Conservation (phyloP, 1,284 basidiomycete genomes). For the Ceratobasidium sp. region DNA sequence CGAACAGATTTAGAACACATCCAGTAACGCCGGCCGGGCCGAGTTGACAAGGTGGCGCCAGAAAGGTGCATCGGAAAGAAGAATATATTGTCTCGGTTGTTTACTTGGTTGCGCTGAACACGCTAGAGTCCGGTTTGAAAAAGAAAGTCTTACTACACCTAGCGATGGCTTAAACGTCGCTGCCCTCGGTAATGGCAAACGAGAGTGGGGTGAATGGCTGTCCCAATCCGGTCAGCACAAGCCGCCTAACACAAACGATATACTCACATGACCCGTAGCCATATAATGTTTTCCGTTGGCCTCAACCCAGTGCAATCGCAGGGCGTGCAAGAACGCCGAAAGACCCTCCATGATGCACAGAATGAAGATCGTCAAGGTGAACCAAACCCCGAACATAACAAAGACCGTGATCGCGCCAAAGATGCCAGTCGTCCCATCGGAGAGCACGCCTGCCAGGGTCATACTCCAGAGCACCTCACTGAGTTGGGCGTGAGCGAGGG, state of each 20-base stretch:
- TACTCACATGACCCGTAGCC: slow-evolving; percentile 76
- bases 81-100: not conserved
- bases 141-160: slow-evolving; percentile 10
- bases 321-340: slow-evolving; percentile 94
- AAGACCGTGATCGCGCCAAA: slow-evolving; percentile 67
- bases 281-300: slow-evolving; percentile 97
- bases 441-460: slow-evolving; percentile 75
- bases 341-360: slow-evolving; percentile 96
- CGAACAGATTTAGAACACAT: not conserved
- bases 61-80: not conserved
- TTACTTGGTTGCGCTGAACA: slow-evolving; percentile 9
- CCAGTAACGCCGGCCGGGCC: slow-evolving; percentile 37
- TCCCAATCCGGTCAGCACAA: slow-evolving; percentile 2
- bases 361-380: slow-evolving; percentile 77
- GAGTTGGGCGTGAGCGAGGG: slow-evolving; percentile 96
- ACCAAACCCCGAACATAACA: slow-evolving; percentile 83
- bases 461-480: slow-evolving; percentile 94
- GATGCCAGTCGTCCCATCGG: slow-evolving; percentile 63
- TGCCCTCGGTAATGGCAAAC: slow-evolving; percentile 45
- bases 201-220: slow-evolving; percentile 48
- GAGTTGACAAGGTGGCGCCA: not conserved
- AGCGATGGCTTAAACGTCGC: slow-evolving; percentile 19
- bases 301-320: slow-evolving; percentile 97
- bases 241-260: not conserved
- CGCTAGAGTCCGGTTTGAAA: slow-evolving; percentile 21